Percentiles rank a stretch among this genome's conserved stretches.
phyloP scores from a whole-genome alignment of 192 early-diverging fungal genomes.

The Radiomyces spectabilis region DNA sequence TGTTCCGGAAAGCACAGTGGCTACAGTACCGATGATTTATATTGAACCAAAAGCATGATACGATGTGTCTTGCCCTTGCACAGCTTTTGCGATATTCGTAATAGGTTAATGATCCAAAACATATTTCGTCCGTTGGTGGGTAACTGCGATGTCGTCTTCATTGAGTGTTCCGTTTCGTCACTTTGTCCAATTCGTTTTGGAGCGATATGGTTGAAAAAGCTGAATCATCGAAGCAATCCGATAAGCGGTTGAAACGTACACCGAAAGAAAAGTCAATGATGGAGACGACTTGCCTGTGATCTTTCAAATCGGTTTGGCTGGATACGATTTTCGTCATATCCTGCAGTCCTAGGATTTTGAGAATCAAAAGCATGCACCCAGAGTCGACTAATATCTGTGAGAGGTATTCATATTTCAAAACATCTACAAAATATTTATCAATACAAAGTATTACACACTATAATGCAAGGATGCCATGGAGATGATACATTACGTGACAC shows the following conservation, averaged over 20 bases:
- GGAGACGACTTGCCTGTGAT: no score
- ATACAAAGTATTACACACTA: no score
- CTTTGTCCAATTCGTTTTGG: no score
- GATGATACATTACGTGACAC: conserved; percentile 39
- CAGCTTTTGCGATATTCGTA: conserved; percentile 72
- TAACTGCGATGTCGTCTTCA: not conserved
- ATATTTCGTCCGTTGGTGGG: conserved; percentile 48
- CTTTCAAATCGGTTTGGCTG: conserved; percentile 45
- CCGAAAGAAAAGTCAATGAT: no score
- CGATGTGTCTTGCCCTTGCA: conserved; percentile 74
- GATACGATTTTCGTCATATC: conserved; percentile 38
- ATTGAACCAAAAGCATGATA: conserved; percentile 71
- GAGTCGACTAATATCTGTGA: conserved; percentile 75
- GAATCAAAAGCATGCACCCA: conserved; percentile 70
- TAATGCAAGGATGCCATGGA: not conserved
- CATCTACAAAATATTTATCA: conserved; percentile 35
- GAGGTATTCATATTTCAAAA: conserved; percentile 71
- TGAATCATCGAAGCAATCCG: no score
- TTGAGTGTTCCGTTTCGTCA: conserved; percentile 5
- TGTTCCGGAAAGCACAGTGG: no score
- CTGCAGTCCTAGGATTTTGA: conserved; percentile 79
- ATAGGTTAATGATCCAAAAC: conserved; percentile 62
- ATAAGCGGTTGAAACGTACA: no score
- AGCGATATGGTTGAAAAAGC: no score
- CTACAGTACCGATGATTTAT: conserved; percentile 69